Conservation (phyloP, 331 rosid genomes). For the Spiraea crenata region DNA sequence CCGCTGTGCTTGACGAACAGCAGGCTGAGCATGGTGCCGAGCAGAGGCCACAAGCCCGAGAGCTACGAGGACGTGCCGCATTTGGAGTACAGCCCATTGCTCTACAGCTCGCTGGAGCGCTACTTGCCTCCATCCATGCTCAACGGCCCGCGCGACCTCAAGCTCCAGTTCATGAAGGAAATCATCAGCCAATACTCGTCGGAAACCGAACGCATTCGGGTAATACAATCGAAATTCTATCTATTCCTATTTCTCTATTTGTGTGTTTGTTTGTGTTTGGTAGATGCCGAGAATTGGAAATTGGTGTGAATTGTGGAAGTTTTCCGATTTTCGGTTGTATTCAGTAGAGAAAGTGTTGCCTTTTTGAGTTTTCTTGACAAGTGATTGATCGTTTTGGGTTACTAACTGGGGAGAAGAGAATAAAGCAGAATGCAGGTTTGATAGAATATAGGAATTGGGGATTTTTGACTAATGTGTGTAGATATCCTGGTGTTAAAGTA, state of each 20-base stretch:
- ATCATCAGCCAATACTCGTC: conserved; percentile 68
- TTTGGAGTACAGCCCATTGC: conserved; percentile 67
- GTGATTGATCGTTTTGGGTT: not conserved
- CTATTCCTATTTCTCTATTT: not conserved
- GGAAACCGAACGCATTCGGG: conserved; percentile 75
- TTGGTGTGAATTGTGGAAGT: not conserved
- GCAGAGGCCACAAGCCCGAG: conserved; percentile 68
- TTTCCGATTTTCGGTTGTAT: not conserved
- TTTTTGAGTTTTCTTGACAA: not conserved
- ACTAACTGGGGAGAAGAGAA: not conserved
- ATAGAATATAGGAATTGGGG: not conserved
- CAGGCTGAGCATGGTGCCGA: conserved; percentile 56
- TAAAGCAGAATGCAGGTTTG: not conserved
- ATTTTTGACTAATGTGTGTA: not conserved
- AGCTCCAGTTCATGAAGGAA: conserved; percentile 68
- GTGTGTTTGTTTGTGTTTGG: not conserved
- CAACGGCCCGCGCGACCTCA: conserved; percentile 53
- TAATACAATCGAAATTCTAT: conserved; percentile 16
- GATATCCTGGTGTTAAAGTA: not conserved
- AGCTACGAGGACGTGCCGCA: conserved; percentile 63
- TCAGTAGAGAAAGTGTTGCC: not conserved
- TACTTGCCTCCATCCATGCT: conserved; percentile 67
- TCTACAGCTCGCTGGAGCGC: conserved; percentile 78
- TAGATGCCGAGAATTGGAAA: not conserved
- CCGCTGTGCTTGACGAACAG: conserved; percentile 26